phyloP scores from a whole-genome alignment of 2,329 filamentous ascomycete genomes.

The Seiridium unicorne region DNA sequence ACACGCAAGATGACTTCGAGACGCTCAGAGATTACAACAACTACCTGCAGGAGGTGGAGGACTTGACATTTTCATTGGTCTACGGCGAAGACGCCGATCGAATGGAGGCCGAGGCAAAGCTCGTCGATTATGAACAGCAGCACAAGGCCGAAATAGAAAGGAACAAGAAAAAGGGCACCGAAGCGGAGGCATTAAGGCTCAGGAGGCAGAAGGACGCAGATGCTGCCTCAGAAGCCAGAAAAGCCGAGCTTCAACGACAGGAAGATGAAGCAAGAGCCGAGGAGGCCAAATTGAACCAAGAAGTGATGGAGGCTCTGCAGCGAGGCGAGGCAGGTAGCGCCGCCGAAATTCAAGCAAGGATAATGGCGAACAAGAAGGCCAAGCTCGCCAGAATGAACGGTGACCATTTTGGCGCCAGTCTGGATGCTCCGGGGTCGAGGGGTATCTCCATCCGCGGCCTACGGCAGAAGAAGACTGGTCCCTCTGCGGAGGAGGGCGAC shows the following conservation, averaged over 20 bases:
- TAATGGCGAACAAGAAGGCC: slow-evolving; percentile 72
- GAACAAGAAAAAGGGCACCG: slow-evolving; percentile 53
- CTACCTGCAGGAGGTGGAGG: slow-evolving; percentile 90
- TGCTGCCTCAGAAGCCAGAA: slow-evolving; percentile 56
- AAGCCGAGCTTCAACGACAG: slow-evolving; percentile 63
- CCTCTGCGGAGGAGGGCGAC: slow-evolving; percentile 51
- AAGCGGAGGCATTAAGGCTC: slow-evolving; percentile 53
- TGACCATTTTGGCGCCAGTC: slow-evolving; percentile 25
- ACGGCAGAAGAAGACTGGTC: slow-evolving; percentile 54
- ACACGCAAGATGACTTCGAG: slow-evolving; percentile 87
- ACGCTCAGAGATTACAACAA: slow-evolving; percentile 82
- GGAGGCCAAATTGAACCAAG: slow-evolving; percentile 61
- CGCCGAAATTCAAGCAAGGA: slow-evolving; percentile 54
- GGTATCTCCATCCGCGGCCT: slow-evolving; percentile 74
- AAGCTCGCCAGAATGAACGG: slow-evolving; percentile 50
- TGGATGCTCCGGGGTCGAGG: slow-evolving; percentile 15
- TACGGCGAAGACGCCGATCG: slow-evolving; percentile 66
- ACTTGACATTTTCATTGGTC: slow-evolving; percentile 85
- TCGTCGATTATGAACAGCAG: slow-evolving; percentile 65
- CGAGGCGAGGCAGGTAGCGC: slow-evolving; percentile 60
- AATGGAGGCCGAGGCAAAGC: slow-evolving; percentile 40
- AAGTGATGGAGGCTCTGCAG: slow-evolving; percentile 69
- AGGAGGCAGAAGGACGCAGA: slow-evolving; percentile 66
- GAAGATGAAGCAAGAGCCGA: slow-evolving; percentile 69
- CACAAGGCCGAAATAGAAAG: slow-evolving; percentile 69